A percentile compares a stretch with the other conserved stretches of the same genome.
Evolutionary conservation across 2,329 filamentous ascomycete species (phyloP).

Genomic region (Hymenoscyphus occultus): DNA sequence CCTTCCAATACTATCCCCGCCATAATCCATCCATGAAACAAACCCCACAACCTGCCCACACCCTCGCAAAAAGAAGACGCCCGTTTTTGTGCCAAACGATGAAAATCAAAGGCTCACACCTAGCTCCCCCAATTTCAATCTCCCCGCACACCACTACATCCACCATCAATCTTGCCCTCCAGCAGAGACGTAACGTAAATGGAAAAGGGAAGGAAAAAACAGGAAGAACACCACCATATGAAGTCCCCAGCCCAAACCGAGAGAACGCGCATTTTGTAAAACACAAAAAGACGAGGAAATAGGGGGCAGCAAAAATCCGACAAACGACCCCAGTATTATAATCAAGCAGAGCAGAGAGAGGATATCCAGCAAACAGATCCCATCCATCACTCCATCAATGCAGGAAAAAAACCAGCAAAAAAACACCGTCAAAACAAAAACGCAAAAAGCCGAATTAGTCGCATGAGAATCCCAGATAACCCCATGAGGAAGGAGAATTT

Average conservation of each 20-base stretch:
- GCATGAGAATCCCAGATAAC: background rate
- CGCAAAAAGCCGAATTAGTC: constrained; percentile 2
- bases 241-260: background rate
- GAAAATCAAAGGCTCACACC: background rate
- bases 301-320: background rate
- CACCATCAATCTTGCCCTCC: background rate
- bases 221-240: constrained; percentile 6
- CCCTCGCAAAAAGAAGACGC: background rate
- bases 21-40: background rate
- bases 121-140: background rate
- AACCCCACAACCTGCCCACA: background rate
- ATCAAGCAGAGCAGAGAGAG: constrained; percentile 16
- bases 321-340: background rate
- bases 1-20: background rate
- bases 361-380: constrained; percentile 18
- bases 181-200: background rate
- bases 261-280: background rate
- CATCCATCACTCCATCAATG: constrained; percentile 17
- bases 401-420: constrained; percentile 9
- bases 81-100: background rate
- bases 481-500: background rate
- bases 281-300: background rate
- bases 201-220: background rate
- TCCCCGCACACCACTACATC: background rate
- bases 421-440: constrained; percentile 3